phyloP scores from a whole-genome alignment of 805 yeast genomes.

The Candida sithepensis region DNA sequence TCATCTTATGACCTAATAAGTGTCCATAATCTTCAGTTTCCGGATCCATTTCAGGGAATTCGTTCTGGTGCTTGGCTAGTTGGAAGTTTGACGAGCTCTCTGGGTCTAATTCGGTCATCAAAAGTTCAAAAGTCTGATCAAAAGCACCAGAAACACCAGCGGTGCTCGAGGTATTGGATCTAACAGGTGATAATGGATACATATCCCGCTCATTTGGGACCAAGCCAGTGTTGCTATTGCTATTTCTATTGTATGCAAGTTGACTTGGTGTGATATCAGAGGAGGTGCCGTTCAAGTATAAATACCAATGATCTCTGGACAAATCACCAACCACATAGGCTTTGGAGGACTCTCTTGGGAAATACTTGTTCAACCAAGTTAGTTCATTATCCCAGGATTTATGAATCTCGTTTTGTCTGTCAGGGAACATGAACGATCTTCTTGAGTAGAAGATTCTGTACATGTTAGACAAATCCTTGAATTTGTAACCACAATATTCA shows the following conservation, averaged over 20 bases:
- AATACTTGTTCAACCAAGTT: constrained; percentile 59
- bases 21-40: constrained; percentile 74
- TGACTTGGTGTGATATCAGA: not conserved
- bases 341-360: constrained; percentile 55
- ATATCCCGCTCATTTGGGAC: not conserved
- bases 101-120: constrained; percentile 82
- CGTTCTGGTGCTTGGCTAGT: constrained; percentile 28
- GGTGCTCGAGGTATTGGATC: constrained; percentile 1
- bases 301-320: constrained; percentile 86
- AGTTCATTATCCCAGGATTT: constrained; percentile 83
- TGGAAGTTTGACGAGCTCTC: constrained; percentile 54
- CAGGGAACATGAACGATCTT: constrained; percentile 90
- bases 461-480: constrained; percentile 32
- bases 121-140: constrained; percentile 75
- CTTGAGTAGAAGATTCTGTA: constrained; percentile 83
- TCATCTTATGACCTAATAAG: constrained; percentile 64
- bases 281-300: constrained; percentile 59
- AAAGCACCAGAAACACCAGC: not conserved
- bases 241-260: too few species aligned
- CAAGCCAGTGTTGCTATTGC: not conserved
- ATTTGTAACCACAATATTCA: constrained; percentile 37
- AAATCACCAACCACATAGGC: constrained; percentile 76
- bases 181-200: constrained; percentile 22
- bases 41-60: constrained; percentile 39
- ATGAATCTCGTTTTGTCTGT: constrained; percentile 76